Evolutionary conservation across 306 rosid species (phyloP), one percentile per base, ranked within the genome.

Genomic region (Cucumis hystrix): DNA sequence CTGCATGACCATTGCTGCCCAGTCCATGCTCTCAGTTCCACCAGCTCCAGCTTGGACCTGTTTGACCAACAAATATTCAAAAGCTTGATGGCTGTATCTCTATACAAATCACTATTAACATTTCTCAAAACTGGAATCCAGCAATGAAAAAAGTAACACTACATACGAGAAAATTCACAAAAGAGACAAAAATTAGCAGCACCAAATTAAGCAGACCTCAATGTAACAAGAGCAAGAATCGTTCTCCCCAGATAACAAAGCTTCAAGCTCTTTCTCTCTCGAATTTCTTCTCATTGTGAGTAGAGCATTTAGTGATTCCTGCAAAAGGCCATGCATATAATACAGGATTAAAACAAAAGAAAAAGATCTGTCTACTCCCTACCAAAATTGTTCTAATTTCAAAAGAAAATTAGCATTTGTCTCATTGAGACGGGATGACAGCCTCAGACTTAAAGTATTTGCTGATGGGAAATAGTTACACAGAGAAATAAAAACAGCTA

Each of bases 21-120:
- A 95, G 84, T 95, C 99, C 93, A 90, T 92, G 84, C 97, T 92
- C 88, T 92, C 99, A 43, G 97, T 95, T 64, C 99, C 99, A 74
- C 99, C 99, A 73, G 97, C 99, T 72, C 99, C 99, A 78, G 97
- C 90, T 84, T 95, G 99, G 73, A 95, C 97, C 99, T 95, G 80
- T 39, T 72, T 59, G 16, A 72, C n/a, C 41, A 16, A 79, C 54
- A 76, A 78, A 85, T 28, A 10, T 41, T 58, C 74, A 72, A 45
- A 57, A 65, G 80, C 49, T 40, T 20, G 58, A 74, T 17, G 74
- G 78, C 60, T 23, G 20, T 49, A 71, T 10, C 43, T 71, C 76
- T 47, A 25, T 49, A 49, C 16, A 8, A 49, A 25, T 25, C 21
- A 71, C 43, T 28, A 8, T n/a, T 70, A 71, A 60, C 51, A 39